Evolutionary conservation across 2,329 filamentous ascomycete species (phyloP).

Genomic region (Seiridium unicorne): DNA sequence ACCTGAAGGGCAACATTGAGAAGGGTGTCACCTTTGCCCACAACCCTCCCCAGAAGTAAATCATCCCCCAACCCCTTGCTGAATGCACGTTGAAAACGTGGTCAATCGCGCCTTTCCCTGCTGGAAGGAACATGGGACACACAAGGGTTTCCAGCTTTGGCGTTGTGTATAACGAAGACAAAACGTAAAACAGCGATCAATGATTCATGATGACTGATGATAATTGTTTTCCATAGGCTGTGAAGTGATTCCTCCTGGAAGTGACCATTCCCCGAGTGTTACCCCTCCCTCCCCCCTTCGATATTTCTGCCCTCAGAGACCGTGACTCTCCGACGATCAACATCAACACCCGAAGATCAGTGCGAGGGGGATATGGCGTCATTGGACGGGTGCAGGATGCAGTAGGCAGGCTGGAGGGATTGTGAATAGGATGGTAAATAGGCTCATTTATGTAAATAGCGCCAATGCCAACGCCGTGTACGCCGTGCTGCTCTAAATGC

Average conservation of each 20-base stretch:
- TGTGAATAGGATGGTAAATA: too few relatives aligned
- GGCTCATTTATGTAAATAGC: too few relatives aligned
- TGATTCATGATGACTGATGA: conserved; percentile 25
- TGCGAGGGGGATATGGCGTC: too few relatives aligned
- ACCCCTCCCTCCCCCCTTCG: not conserved
- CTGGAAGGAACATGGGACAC: conserved; percentile 14
- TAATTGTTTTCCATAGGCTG: conserved; percentile 26
- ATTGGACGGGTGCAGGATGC: too few relatives aligned
- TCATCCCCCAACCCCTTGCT: conserved; percentile 25
- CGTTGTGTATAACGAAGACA: conserved; percentile 20
- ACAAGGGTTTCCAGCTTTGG: conserved; percentile 11
- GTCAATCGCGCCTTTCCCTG: conserved; percentile 16
- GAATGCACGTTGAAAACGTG: conserved; percentile 1
- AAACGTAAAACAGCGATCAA: conserved; percentile 15
- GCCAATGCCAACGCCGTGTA: conserved; percentile 2
- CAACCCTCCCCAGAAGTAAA: conserved; percentile 87
- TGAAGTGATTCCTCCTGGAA: conserved; percentile 19
- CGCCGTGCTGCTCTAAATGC: conserved; percentile 7
- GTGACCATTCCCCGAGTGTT: conserved; percentile 11
- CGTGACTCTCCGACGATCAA: too few relatives aligned
- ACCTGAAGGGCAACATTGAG: conserved; percentile 86
- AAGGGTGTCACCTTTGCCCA: conserved; percentile 91
- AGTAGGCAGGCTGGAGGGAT: not conserved
- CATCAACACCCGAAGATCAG: too few relatives aligned
- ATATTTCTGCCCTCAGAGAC: not conserved